Conservation (phyloP, 805 yeast species). For the Candida vartiovaarae region DNA sequence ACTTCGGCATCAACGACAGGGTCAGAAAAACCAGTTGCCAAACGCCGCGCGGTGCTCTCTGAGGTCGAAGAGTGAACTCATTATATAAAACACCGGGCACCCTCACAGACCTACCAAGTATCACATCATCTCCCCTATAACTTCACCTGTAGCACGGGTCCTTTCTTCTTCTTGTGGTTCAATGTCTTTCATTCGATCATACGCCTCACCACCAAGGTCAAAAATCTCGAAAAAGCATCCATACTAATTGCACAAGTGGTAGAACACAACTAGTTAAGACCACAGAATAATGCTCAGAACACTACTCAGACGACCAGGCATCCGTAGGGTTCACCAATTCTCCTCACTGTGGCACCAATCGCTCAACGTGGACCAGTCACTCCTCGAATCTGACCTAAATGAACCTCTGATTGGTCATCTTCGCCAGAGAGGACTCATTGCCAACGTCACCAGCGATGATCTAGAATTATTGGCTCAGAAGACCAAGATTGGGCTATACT, state of each 20-base stretch:
- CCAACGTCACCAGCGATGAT: slow-evolving; percentile 34
- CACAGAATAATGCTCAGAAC: background rate
- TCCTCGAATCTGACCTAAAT: slow-evolving; percentile 23
- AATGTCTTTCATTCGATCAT: no score
- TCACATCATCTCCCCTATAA: no score
- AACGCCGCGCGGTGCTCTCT: slow-evolving; percentile 25
- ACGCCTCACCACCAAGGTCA: no score
- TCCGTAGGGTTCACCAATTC: background rate
- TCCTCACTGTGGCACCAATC: slow-evolving; percentile 11
- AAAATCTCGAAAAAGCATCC: no score
- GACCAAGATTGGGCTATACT: slow-evolving; percentile 54
- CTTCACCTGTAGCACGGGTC: background rate
- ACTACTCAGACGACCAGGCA: background rate
- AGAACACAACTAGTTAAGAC: no score
- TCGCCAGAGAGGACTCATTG: slow-evolving; percentile 39
- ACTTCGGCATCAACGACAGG: slow-evolving; percentile 2
- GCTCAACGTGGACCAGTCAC: slow-evolving; percentile 16
- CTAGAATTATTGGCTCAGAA: slow-evolving; percentile 21
- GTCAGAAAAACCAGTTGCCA: slow-evolving; percentile 1
- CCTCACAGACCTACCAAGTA: no score
- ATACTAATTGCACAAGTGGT: no score
- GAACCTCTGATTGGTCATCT: slow-evolving; percentile 36
- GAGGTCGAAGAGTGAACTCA: slow-evolving; percentile 14
- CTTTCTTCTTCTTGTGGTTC: no score
- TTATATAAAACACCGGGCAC: no score